Base-by-base conservation (phyloP, 345 rosid genomes). In the Trapa bicornis region DNA sequence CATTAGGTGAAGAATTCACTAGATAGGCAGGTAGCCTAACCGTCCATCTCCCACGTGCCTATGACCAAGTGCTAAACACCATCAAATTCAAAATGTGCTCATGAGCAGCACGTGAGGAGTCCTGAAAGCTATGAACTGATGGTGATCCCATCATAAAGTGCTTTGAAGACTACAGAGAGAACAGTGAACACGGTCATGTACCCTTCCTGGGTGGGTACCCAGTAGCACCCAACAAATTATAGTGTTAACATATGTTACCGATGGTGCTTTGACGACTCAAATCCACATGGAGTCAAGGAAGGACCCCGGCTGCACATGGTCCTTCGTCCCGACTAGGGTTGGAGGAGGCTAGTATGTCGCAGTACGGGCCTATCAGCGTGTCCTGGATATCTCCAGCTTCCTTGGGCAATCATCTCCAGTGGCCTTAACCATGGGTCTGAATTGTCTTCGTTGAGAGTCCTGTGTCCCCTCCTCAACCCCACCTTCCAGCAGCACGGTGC, bases 401-500 rank as follows among this genome's bases (percentile, higher is more conserved):
- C 45, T 66, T 73, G n/a, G 87, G 83, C 43, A 80, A 67, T 37
- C 80, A 70, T 65, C 83, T 72, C 87, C 84, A 80, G 15, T 68
- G 72, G 33, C 87, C 84, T 61, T 75, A 83, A n/a, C 84, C 84
- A 39, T 80, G 75, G 11, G 70, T 42, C 10, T 48, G 69, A 52
- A 83, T 54, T 64, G 64, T 83, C 84, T 75, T 83, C 87, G 48
- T 65, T 65, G 4, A 66, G 36, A 56, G 80, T 75, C 87, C 87
- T 80, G 12, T 81, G 73, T 17, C 84, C 87, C 66, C 82, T 73
- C 17, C 73, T 65, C 72, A 80, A 65, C n/a, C 84, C 84, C 12
- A 78, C 78, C 67, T 80, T 76, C 1, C 79, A 69, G 53, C 84
- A 83, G 41, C 86, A 83, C 17, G 87, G 84, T 35, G 83, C 67